Base-by-base conservation (phyloP, 208 protist genomes). In the Eutreptiella sp. region DNA sequence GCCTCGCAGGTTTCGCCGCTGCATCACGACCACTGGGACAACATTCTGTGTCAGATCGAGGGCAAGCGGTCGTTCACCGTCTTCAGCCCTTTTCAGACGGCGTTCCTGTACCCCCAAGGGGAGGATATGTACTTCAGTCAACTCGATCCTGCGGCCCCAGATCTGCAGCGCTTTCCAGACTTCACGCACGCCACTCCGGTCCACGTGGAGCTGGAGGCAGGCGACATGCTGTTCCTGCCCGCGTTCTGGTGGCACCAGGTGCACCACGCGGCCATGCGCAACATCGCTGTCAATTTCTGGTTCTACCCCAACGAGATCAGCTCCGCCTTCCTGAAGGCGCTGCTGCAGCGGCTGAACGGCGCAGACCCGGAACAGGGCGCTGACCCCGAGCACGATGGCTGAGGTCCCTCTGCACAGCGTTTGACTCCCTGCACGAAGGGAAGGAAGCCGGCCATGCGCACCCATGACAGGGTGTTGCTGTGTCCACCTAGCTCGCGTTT, bases 241-340 rank as follows among this genome's bases (percentile, higher is more conserved):
- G 50, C 50, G 31, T 19, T 24, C 28, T 57, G 50, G 50, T 57
- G 50, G 50, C 50, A 57, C 36, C 50, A 57, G 28, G 50, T 57
- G 16, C 50, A 57, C 50, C 50, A 57, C 29, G 7, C 14, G 36
- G 14, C 7, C 16, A 11, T 28, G n/a, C 31, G 33, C 36, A 57
- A 57, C 36, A 32, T 57, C 36, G 50, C 50, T 7, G 50, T 57
- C n/a, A 57, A 57, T 26, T 57, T 57, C 50, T 57, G 50, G 50
- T 57, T 54, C 50, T n/a, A 53, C 11, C 50, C 50, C 21, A 47
- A 31, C 26, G 11, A 53, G 14, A 11, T 57, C 11, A 46, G 36
- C n/a, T n/a, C n/a, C n/a, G n/a, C n/a, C n/a, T n/a, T n/a, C n/a
- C n/a, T n/a, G n/a, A n/a, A n/a, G n/a, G n/a, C n/a, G n/a, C n/a